phyloP scores from a whole-genome alignment of 108 stramenopile genomes.

The Skeletonema marinoi region DNA sequence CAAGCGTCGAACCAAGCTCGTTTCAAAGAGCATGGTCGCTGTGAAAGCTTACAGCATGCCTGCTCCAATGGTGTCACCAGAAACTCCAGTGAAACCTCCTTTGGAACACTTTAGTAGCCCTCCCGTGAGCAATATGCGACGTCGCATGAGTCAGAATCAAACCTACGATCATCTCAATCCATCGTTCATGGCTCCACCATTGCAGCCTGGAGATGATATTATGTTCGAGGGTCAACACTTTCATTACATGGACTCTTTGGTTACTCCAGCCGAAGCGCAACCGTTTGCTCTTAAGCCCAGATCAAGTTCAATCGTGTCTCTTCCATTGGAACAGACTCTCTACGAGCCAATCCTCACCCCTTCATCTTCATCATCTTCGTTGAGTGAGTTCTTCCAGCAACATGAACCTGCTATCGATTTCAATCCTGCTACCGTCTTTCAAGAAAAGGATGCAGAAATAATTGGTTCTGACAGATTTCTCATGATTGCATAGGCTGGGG shows the following conservation, averaged over 20 bases:
- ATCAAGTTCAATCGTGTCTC: background rate
- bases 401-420: background rate
- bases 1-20: background rate
- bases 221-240: conserved; percentile 71
- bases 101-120: background rate
- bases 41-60: background rate
- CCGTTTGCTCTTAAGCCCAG: conserved; percentile 1
- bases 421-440: conserved; percentile 19
- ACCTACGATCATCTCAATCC: background rate
- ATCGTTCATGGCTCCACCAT: background rate
- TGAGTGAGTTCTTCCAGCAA: conserved; percentile 13
- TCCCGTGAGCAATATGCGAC: background rate
- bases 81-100: background rate
- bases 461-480: background rate
- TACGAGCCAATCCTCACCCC: conserved; percentile 25
- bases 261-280: background rate
- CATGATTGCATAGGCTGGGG: too few relatives aligned
- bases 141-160: conserved; percentile 1
- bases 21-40: background rate
- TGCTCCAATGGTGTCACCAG: conserved; percentile 2
- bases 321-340: conserved; percentile 12
- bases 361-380: conserved; percentile 21
- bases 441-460: background rate
- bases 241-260: conserved; percentile 57
- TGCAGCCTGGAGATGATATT: conserved; percentile 51